Percentiles rank a stretch among this genome's conserved stretches.
These are phyloP conservation scores for Ascosphaera aggregata DNA, from an alignment of 2,329 filamentous ascomycete genomes.

Conservation along the genomic window DNA sequence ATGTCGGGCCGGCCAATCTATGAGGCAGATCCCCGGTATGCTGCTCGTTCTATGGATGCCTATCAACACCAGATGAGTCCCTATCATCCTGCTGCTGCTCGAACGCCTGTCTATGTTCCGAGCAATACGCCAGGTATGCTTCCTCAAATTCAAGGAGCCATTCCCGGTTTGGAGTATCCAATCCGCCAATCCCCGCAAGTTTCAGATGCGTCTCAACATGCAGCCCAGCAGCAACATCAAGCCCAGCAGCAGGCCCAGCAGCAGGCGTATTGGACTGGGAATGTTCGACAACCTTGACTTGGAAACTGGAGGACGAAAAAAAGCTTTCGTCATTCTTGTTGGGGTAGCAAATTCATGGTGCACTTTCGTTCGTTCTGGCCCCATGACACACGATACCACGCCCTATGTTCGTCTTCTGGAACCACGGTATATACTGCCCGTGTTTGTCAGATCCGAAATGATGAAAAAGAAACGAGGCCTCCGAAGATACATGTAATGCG, in stretches of 20 bases:
- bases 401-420: neutral
- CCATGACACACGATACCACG: neutral
- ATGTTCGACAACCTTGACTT: neutral
- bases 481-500: neutral
- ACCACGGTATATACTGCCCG: too few relatives aligned
- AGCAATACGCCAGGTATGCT: neutral
- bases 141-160: neutral
- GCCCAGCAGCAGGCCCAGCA: neutral
- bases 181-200: neutral
- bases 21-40: conserved; percentile 15
- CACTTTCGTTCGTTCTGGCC: too few relatives aligned
- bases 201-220: neutral
- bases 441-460: too few relatives aligned
- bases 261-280: neutral
- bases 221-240: neutral
- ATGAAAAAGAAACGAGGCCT: too few relatives aligned
- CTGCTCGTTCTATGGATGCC: conserved; percentile 13
- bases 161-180: neutral
- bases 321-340: too few relatives aligned
- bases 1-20: conserved; percentile 14
- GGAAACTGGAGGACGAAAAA: too few relatives aligned
- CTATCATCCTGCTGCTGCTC: neutral
- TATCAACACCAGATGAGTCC: conserved; percentile 11
- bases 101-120: neutral
- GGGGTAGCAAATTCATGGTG: too few relatives aligned